Evolutionary conservation across 2,329 filamentous ascomycete species (phyloP).

Genomic region (Fusarium liriodendri): DNA sequence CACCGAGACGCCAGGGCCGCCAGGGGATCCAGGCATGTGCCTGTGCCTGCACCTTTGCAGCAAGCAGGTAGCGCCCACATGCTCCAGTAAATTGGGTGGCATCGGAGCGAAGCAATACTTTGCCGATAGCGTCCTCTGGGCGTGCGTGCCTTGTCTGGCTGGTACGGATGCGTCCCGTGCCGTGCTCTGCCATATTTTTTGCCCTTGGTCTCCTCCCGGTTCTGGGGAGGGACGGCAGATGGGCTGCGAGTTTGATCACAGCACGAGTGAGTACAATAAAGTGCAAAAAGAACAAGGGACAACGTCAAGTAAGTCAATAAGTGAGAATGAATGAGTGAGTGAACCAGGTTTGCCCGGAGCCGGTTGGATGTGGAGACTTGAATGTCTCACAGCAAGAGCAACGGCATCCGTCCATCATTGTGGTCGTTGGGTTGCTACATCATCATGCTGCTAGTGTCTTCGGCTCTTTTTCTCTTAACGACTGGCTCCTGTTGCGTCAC

Average conservation of each 20-base stretch:
- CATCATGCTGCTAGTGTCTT: conserved; percentile 16
- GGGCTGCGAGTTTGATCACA: not conserved
- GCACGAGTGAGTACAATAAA: not conserved
- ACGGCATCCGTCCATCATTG: not conserved
- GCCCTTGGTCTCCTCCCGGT: conserved; percentile 9
- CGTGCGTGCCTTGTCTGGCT: not conserved
- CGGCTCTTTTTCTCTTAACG: not conserved
- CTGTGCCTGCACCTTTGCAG: conserved; percentile 6
- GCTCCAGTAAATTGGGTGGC: conserved; percentile 28
- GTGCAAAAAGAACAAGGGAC: not conserved
- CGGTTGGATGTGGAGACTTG: conserved; percentile 16
- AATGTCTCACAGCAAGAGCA: conserved; percentile 32
- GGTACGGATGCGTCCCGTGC: conserved; percentile 6
- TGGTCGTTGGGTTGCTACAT: conserved; percentile 1
- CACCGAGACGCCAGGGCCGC: conserved; percentile 18
- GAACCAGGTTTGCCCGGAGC: conserved; percentile 18
- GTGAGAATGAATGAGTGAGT: conserved; percentile 2
- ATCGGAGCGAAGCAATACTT: conserved; percentile 10
- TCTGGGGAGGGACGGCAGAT: conserved; percentile 20
- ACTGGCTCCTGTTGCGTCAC: not conserved
- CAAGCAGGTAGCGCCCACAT: not conserved
- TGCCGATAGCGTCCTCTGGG: conserved; percentile 4
- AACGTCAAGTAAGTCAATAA: not conserved
- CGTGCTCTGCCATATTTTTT: not conserved
- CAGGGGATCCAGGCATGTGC: conserved; percentile 10